Evolutionary conservation across 1,139 yeast species (phyloP), one percentile per base, ranked within the genome.

Genomic region (Tardiomyces blankii): DNA sequence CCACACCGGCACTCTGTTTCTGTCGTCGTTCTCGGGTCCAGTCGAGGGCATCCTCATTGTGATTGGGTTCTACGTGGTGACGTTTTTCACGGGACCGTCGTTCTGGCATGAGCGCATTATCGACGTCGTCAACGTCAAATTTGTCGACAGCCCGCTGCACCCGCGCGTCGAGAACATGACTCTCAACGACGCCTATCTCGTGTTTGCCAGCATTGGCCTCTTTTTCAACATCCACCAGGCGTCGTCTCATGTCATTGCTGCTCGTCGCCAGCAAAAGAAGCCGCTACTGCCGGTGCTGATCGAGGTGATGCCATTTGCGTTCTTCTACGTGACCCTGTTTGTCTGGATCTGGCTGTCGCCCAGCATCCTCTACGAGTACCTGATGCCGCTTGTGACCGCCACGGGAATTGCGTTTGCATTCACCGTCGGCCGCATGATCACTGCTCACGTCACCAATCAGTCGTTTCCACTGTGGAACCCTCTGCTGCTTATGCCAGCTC

Each of bases 41-140:
- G 97, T 89, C 1, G 97, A 89, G 65, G 97, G 97, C 3, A 85
- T 89, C 38, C 63, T 87, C 53, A 73, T 82, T 69, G 70, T 88
- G 44, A 64, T 77, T 39, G 64, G 57, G 0, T 66, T 79, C 18
- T 85, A 76, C 58, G 49, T 77, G 5, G 42, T 76, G 16, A 82
- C 95, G 1, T 95, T 88, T 3, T 50, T 78, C 39, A 68, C 70
- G 48, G 96, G 96, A 2, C 82, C 86, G 1, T 62, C 45, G 6
- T 45, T 79, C 40, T 89, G 95, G 91, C 70, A 73, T 45, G 57
- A 59, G 56, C 47, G 62, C 65, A 41, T 55, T 2, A 23, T 54
- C 11, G 49, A 51, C 11, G 44, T 49, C 18, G 25, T 51, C n/a
- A 40, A 42, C 19, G 13, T 48, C 23, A 39, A 14, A 12, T 12